Percentiles rank a stretch among this genome's conserved stretches.
These are phyloP conservation scores for Begonia loranthoides DNA, from an alignment of 306 rosid species.

Conservation along the genomic window DNA sequence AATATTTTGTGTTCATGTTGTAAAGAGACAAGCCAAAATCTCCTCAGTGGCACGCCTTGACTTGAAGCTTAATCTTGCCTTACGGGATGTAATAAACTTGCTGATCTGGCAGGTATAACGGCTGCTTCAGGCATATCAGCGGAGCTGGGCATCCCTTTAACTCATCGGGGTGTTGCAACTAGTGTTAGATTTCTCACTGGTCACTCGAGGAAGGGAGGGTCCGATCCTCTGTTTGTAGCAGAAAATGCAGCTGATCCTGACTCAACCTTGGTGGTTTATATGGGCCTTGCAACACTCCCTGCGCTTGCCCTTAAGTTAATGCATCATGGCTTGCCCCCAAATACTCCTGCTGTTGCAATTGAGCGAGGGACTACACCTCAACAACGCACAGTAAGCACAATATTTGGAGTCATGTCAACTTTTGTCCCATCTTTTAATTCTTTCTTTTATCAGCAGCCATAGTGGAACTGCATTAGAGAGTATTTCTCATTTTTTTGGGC, in stretches of 20 bases:
- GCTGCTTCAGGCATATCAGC: slow-evolving; percentile 98
- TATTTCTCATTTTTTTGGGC: too few relatives aligned
- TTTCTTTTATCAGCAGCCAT: too few relatives aligned
- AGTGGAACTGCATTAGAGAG: too few relatives aligned
- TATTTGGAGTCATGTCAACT: neutral
- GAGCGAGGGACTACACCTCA: slow-evolving; percentile 91
- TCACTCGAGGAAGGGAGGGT: slow-evolving; percentile 87
- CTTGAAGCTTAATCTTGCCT: too few relatives aligned
- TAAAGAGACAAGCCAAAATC: too few relatives aligned
- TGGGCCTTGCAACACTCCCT: slow-evolving; percentile 93
- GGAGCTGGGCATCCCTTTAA: slow-evolving; percentile 74
- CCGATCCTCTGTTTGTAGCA: slow-evolving; percentile 77
- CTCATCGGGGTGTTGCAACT: slow-evolving; percentile 75
- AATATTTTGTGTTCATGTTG: too few relatives aligned
- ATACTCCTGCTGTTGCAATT: slow-evolving; percentile 82
- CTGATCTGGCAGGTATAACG: slow-evolving; percentile 56
- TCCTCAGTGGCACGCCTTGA: too few relatives aligned
- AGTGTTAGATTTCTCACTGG: slow-evolving; percentile 88
- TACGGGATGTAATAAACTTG: neutral
- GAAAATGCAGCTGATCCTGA: slow-evolving; percentile 87
- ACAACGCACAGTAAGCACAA: slow-evolving; percentile 55
- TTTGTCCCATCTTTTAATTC: neutral
- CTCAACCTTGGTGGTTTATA: slow-evolving; percentile 80
- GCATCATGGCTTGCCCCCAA: slow-evolving; percentile 61
- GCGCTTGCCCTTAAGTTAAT: slow-evolving; percentile 72